Evolutionary conservation across 176 grass and related monocot genomes (phyloP).

Genomic region (Areca catechu): DNA sequence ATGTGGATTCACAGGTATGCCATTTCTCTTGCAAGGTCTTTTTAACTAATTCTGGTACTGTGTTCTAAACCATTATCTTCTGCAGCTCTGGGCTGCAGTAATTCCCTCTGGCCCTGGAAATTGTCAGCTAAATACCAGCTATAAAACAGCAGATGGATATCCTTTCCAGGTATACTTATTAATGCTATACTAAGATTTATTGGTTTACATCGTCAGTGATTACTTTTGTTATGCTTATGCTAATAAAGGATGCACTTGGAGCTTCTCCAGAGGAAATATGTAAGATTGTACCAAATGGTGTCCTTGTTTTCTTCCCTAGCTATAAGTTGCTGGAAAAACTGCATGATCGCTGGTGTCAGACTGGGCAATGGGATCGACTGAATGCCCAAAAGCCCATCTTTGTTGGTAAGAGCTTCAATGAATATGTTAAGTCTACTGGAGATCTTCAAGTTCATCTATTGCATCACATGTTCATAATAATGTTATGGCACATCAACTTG

Average conservation of each 20-base stretch:
- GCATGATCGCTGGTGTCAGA: slow-evolving; percentile 58
- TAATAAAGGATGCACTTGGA: slow-evolving; percentile 82
- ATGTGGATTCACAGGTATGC: slow-evolving; percentile 72
- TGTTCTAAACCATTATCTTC: not conserved
- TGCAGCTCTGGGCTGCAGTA: slow-evolving; percentile 81
- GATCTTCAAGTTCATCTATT: too few species aligned
- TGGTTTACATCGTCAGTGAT: slow-evolving; percentile 1
- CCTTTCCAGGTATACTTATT: slow-evolving; percentile 63
- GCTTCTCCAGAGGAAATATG: slow-evolving; percentile 89
- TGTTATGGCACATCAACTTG: too few species aligned
- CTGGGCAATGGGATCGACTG: slow-evolving; percentile 82
- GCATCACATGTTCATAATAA: not conserved
- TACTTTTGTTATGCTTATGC: slow-evolving; percentile 2
- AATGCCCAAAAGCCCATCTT: slow-evolving; percentile 82
- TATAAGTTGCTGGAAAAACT: slow-evolving; percentile 92
- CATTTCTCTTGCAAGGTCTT: not conserved
- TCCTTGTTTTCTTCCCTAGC: slow-evolving; percentile 94
- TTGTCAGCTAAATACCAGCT: slow-evolving; percentile 73
- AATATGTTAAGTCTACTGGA: not conserved
- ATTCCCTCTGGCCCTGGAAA: slow-evolving; percentile 63
- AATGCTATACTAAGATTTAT: not conserved
- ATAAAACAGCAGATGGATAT: slow-evolving; percentile 59
- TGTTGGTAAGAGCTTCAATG: slow-evolving; percentile 53
- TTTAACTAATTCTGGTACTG: too few species aligned
- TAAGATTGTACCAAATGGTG: slow-evolving; percentile 70